Conservation (phyloP, 352 stramenopile genomes). For the Detonula confervacea region DNA sequence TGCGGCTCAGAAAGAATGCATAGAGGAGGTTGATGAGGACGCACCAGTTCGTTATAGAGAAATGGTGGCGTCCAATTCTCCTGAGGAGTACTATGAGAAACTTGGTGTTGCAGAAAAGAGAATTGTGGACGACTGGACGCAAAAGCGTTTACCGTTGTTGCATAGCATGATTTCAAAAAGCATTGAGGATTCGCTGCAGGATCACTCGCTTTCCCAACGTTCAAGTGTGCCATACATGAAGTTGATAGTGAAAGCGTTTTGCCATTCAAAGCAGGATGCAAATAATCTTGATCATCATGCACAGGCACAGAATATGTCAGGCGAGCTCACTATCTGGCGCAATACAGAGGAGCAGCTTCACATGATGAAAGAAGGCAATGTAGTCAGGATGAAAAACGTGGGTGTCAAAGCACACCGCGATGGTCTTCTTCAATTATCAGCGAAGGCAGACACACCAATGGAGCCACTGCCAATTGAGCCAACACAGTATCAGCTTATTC, state of each 20-base stretch:
- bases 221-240: slow-evolving; percentile 67
- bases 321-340: slow-evolving; percentile 71
- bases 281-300: neutral
- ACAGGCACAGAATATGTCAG: slow-evolving; percentile 24
- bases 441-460: slow-evolving; percentile 61
- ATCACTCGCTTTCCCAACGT: slow-evolving; percentile 48
- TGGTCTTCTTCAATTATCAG: slow-evolving; percentile 66
- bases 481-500: slow-evolving; percentile 34
- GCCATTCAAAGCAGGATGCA: slow-evolving; percentile 3
- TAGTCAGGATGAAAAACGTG: slow-evolving; percentile 68
- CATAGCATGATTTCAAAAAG: slow-evolving; percentile 63
- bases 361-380: slow-evolving; percentile 62
- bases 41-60: slow-evolving; percentile 72
- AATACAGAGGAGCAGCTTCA: slow-evolving; percentile 72
- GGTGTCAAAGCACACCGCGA: slow-evolving; percentile 54
- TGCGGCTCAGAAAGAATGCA: slow-evolving; percentile 58
- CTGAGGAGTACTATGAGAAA: slow-evolving; percentile 65
- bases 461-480: slow-evolving; percentile 27
- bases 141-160: slow-evolving; percentile 61
- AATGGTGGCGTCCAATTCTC: slow-evolving; percentile 53
- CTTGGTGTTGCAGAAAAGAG: slow-evolving; percentile 50
- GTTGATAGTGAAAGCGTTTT: slow-evolving; percentile 60
- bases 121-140: slow-evolving; percentile 67
- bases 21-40: slow-evolving; percentile 74
- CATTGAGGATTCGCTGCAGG: slow-evolving; percentile 68